phyloP scores from a whole-genome alignment of 1,284 basidiomycete species.

The Austroboletus novae-zelandiae region DNA sequence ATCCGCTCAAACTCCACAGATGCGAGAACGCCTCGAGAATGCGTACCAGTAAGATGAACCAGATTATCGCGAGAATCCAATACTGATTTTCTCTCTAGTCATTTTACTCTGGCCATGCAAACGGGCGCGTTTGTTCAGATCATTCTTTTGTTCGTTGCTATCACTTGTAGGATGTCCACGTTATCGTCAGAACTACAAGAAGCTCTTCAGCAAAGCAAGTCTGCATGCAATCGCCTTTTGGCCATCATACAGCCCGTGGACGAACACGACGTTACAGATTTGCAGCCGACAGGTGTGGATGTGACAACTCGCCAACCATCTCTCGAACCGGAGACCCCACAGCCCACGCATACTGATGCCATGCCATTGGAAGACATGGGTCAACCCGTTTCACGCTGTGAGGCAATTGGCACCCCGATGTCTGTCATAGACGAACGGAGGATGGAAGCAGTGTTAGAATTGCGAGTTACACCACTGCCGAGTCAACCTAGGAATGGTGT shows the following conservation, averaged over 20 bases:
- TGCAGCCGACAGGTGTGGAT: slow-evolving; percentile 14
- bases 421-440: not conserved
- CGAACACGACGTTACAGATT: slow-evolving; percentile 8
- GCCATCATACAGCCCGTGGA: slow-evolving; percentile 12
- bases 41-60: slow-evolving; percentile 47
- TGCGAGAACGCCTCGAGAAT: slow-evolving; percentile 42
- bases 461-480: not conserved
- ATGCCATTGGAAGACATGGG: slow-evolving; percentile 15
- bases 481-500: slow-evolving; percentile 6
- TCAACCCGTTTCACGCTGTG: slow-evolving; percentile 7
- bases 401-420: not conserved
- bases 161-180: slow-evolving; percentile 54
- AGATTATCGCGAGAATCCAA: not conserved
- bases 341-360: not conserved
- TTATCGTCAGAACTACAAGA: slow-evolving; percentile 47
- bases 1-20: slow-evolving; percentile 37
- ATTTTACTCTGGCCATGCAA: slow-evolving; percentile 61
- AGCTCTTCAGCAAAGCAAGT: slow-evolving; percentile 32
- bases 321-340: not conserved
- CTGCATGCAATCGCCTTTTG: slow-evolving; percentile 30
- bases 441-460: not conserved
- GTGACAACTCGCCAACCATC: not conserved
- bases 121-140: slow-evolving; percentile 70
- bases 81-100: slow-evolving; percentile 37
- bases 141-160: slow-evolving; percentile 55